Evolutionary conservation across 176 grass and related monocot species (phyloP).

Genomic region (Phoenix roebelenii): DNA sequence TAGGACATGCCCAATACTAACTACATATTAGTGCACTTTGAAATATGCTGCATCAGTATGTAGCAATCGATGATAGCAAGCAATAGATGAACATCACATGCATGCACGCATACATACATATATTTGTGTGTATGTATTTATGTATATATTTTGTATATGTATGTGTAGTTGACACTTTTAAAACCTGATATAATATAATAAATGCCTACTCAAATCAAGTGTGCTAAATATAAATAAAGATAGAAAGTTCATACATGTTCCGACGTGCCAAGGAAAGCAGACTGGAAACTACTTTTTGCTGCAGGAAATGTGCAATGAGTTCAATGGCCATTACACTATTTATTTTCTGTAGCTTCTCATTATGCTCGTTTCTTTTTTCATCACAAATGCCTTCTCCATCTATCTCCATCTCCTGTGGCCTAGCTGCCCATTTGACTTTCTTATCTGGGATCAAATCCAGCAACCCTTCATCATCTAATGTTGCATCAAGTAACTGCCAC

Average conservation of each 20-base stretch:
- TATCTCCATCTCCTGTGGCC: constrained; percentile 44
- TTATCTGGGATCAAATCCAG: constrained; percentile 64
- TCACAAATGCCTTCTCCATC: constrained; percentile 42
- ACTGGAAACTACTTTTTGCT: constrained; percentile 87
- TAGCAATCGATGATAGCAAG: too few relatives aligned
- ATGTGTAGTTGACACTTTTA: neutral
- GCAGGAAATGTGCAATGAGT: constrained; percentile 69
- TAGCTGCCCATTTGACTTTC: constrained; percentile 54
- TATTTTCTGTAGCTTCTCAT: constrained; percentile 58
- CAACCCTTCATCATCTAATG: constrained; percentile 81
- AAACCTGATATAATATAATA: neutral
- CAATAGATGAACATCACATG: too few relatives aligned
- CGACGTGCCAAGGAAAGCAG: constrained; percentile 87
- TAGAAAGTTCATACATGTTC: constrained; percentile 87
- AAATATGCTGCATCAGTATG: too few relatives aligned
- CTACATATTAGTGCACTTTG: too few relatives aligned
- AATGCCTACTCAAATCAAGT: constrained; percentile 1
- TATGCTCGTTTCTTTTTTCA: constrained; percentile 55
- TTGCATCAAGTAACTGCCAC: constrained; percentile 74
- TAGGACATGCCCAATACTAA: too few relatives aligned
- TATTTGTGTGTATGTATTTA: too few relatives aligned
- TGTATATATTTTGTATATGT: too few relatives aligned
- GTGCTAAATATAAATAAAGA: constrained; percentile 28
- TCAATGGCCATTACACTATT: constrained; percentile 66
- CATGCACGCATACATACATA: too few relatives aligned